Percentiles rank a stretch among this genome's conserved stretches.
Evolutionary conservation across 1,284 basidiomycete genomes (phyloP).

Genomic region (Waitea zeae): DNA sequence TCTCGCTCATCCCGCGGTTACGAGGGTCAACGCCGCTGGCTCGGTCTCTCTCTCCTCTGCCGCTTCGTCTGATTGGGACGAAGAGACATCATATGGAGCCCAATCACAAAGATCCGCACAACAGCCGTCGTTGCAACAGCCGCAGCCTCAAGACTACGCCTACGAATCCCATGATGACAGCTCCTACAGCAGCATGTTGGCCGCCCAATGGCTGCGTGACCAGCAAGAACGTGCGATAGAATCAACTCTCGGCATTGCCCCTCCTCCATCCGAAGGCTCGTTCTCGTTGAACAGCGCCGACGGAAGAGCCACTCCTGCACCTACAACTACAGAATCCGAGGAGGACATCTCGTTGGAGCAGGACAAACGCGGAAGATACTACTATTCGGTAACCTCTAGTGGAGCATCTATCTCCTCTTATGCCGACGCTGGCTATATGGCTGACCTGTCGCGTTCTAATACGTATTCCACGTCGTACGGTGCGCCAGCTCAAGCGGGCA

Average conservation of each 20-base stretch:
- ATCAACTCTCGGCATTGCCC: slow-evolving; percentile 37
- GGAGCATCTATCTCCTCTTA: slow-evolving; percentile 28
- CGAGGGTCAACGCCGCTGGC: too few species aligned
- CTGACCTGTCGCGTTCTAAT: too few species aligned
- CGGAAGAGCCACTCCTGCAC: too few species aligned
- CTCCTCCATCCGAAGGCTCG: slow-evolving; percentile 38
- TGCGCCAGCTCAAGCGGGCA: too few species aligned
- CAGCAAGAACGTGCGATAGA: slow-evolving; percentile 53
- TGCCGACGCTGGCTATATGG: slow-evolving; percentile 10
- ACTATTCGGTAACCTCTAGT: slow-evolving; percentile 47
- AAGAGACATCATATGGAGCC: background rate
- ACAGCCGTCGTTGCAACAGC: background rate
- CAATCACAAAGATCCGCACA: too few species aligned
- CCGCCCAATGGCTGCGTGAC: slow-evolving; percentile 67
- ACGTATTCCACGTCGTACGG: too few species aligned
- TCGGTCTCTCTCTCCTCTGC: slow-evolving; percentile 1
- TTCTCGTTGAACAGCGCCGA: too few species aligned
- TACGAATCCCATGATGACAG: slow-evolving; percentile 12
- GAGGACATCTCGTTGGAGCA: slow-evolving; percentile 42
- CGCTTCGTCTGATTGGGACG: background rate
- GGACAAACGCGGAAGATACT: slow-evolving; percentile 51
- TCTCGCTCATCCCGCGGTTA: slow-evolving; percentile 1
- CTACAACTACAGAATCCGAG: too few species aligned
- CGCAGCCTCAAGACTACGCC: background rate
- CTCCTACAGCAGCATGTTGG: too few species aligned